Evolutionary conservation across 1,284 basidiomycete genomes (phyloP).

Genomic region (Ustilago lituana): DNA sequence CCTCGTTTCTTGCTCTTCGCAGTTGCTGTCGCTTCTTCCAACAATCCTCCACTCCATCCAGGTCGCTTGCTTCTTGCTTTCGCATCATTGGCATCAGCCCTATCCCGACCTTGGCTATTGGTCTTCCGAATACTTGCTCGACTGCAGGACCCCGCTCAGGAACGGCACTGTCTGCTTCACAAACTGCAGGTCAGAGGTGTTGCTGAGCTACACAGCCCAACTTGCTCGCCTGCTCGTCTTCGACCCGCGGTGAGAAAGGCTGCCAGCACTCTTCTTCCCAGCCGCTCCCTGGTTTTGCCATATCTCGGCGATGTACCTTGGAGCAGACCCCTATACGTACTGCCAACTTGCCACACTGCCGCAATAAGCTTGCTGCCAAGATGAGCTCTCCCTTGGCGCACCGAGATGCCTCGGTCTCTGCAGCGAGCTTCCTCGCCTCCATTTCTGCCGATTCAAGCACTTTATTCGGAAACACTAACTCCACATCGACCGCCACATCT

Average conservation of each 20-base stretch:
- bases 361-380: constrained; percentile 2
- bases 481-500: constrained; percentile 10
- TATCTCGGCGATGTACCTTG: constrained; percentile 12
- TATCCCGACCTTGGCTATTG: not conserved
- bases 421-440: constrained; percentile 40
- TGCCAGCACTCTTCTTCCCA: too few relatives aligned
- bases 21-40: not conserved
- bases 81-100: not conserved
- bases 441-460: constrained; percentile 44
- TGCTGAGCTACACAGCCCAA: too few relatives aligned
- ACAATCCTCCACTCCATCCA: not conserved
- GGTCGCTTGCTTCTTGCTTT: not conserved
- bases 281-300: not conserved
- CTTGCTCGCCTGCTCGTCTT: too few relatives aligned
- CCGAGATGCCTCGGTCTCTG: constrained; percentile 28
- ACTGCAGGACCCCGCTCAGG: too few relatives aligned
- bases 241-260: too few relatives aligned
- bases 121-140: not conserved
- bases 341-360: not conserved
- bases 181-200: too few relatives aligned
- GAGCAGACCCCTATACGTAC: not conserved
- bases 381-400: constrained; percentile 20
- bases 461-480: constrained; percentile 8
- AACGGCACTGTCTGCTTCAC: too few relatives aligned
- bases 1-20: too few relatives aligned